Conservation (phyloP, 306 rosid genomes). For the Prunus mongolica region DNA sequence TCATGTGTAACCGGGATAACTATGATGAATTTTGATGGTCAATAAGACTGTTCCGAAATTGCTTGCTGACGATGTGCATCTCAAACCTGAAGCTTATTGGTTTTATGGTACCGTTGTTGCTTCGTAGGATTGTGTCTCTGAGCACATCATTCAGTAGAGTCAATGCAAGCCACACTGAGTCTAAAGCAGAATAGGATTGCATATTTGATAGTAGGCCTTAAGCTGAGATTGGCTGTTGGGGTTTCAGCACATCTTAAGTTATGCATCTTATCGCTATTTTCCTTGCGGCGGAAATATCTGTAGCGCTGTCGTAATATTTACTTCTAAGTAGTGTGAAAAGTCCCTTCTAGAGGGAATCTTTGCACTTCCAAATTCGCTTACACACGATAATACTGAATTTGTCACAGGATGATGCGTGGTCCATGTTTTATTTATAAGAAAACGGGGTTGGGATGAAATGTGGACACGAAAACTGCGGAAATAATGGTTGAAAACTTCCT, state of each 20-base stretch:
- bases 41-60: constrained; percentile 7
- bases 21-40: neutral
- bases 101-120: neutral
- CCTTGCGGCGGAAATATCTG: neutral
- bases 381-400: constrained; percentile 17
- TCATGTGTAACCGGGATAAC: neutral
- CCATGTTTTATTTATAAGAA: constrained; percentile 17
- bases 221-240: neutral
- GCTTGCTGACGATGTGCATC: neutral
- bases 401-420: constrained; percentile 19
- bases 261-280: neutral
- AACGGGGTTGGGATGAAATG: neutral
- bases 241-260: neutral
- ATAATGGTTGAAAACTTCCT: constrained; percentile 24
- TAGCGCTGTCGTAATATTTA: neutral
- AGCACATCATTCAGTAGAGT: neutral
- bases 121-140: neutral
- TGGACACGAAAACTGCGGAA: constrained; percentile 20
- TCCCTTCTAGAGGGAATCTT: constrained; percentile 15
- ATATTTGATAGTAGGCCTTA: neutral
- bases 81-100: neutral
- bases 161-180: neutral
- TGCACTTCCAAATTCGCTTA: neutral
- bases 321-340: neutral
- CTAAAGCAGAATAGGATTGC: neutral